phyloP scores from a whole-genome alignment of 1,284 basidiomycete species.

The Wolfiporia cocos region DNA sequence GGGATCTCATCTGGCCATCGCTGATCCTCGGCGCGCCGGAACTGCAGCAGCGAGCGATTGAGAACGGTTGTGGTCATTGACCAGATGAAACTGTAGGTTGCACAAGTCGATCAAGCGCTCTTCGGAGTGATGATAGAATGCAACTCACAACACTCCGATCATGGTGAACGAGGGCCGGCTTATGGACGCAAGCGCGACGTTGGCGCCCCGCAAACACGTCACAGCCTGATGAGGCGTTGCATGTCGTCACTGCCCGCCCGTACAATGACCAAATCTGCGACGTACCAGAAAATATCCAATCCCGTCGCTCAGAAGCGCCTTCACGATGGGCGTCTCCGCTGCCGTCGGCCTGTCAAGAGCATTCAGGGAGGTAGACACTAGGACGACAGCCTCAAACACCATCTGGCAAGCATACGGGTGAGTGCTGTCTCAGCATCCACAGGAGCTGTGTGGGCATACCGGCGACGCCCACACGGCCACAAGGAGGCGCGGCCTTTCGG shows the following conservation, averaged over 20 bases:
- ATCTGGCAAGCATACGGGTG: too few species aligned
- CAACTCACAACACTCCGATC: conserved; percentile 22
- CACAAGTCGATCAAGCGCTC: background rate
- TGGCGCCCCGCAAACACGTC: conserved; percentile 18
- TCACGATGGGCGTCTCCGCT: conserved; percentile 17
- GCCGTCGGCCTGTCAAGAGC: conserved; percentile 25
- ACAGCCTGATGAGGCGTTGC: conserved; percentile 12
- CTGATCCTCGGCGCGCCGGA: conserved; percentile 14
- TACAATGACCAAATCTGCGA: background rate
- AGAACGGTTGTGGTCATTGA: conserved; percentile 18
- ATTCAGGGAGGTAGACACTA: conserved; percentile 22
- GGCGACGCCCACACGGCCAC: conserved; percentile 25
- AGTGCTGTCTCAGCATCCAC: too few species aligned
- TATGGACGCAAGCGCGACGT: conserved; percentile 18
- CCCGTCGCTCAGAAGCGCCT: conserved; percentile 24
- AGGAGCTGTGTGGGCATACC: too few species aligned
- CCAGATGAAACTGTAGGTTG: conserved; percentile 21
- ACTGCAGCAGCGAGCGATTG: conserved; percentile 18
- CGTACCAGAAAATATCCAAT: conserved; percentile 24
- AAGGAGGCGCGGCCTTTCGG: conserved; percentile 13
- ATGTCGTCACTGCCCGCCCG: background rate
- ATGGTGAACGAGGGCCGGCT: conserved; percentile 18
- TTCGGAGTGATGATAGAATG: too few species aligned
- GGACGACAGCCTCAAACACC: conserved; percentile 24
- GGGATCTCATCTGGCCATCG: background rate